Percentiles rank a stretch among this genome's conserved stretches.
These are phyloP conservation scores for Schwanniomyces etchellsii DNA, from an alignment of 1,139 yeast genomes.

Conservation along the genomic window DNA sequence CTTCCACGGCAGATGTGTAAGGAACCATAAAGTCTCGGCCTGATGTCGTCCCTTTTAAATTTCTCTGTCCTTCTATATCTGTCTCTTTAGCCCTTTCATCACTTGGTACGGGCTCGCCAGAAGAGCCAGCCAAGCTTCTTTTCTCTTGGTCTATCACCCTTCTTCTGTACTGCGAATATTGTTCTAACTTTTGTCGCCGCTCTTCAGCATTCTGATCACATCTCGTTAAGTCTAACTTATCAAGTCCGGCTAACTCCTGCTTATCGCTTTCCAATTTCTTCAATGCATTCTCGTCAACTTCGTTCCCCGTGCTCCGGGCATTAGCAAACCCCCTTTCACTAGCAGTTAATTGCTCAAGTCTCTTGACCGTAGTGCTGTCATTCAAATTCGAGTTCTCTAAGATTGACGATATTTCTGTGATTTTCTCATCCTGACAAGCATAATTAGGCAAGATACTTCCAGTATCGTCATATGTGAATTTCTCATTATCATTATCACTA, in stretches of 20 bases:
- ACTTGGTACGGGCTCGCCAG: background rate
- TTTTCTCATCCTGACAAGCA: constrained; percentile 45
- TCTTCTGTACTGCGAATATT: constrained; percentile 45
- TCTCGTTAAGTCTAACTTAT: constrained; percentile 27
- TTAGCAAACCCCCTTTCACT: constrained; percentile 57
- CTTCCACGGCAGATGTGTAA: constrained; percentile 69
- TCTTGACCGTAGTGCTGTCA: constrained; percentile 38
- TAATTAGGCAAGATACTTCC: constrained; percentile 58
- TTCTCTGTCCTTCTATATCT: constrained; percentile 4
- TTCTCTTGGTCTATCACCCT: constrained; percentile 31
- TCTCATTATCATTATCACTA: constrained; percentile 57
- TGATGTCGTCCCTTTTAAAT: constrained; percentile 7
- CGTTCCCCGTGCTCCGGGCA: constrained; percentile 47
- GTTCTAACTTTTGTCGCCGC: constrained; percentile 40
- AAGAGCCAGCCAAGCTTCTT: background rate
- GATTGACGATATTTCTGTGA: constrained; percentile 37
- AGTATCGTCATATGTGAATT: constrained; percentile 56
- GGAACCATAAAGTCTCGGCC: constrained; percentile 46
- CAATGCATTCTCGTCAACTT: constrained; percentile 39
- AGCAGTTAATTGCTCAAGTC: constrained; percentile 53
- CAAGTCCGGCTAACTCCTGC: constrained; percentile 42
- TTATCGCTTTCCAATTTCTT: constrained; percentile 35
- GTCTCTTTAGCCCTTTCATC: background rate
- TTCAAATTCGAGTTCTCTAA: constrained; percentile 39
- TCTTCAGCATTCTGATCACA: constrained; percentile 44